phyloP scores from a whole-genome alignment of 169 alveolate genomes.

The Plasmodium gonderi region DNA sequence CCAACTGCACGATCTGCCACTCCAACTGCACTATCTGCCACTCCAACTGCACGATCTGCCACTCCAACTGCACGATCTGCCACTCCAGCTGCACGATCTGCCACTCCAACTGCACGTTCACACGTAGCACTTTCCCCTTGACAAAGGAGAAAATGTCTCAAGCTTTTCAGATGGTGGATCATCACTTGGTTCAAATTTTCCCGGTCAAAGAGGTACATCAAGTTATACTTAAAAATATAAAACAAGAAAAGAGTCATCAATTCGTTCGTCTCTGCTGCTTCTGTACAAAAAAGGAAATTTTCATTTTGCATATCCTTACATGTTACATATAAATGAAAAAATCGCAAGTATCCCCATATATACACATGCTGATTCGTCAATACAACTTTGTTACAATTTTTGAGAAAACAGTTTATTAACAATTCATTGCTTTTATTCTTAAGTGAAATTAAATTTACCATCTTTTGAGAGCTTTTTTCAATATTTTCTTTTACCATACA shows the following conservation, averaged over 20 bases:
- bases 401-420: constrained; percentile 2
- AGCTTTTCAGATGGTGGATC: background rate
- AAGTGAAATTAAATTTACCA: background rate
- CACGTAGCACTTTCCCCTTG: background rate
- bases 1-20: background rate
- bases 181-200: background rate
- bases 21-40: background rate
- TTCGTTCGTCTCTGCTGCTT: background rate
- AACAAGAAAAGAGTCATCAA: background rate
- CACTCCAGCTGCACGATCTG: background rate
- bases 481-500: background rate
- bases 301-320: background rate
- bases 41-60: background rate
- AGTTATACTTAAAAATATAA: constrained; percentile 17
- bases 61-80: background rate
- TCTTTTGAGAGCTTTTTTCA: background rate
- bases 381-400: background rate
- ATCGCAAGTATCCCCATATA: constrained; percentile 26
- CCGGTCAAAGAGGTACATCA: background rate
- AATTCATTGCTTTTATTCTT: background rate
- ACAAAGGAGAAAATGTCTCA: background rate
- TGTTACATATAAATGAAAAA: background rate
- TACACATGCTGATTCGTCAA: background rate
- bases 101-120: background rate
- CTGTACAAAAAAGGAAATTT: background rate